These are phyloP conservation scores for Microbotryum violaceum DNA, from an alignment of 1,284 basidiomycete species.

Conservation along the genomic window DNA sequence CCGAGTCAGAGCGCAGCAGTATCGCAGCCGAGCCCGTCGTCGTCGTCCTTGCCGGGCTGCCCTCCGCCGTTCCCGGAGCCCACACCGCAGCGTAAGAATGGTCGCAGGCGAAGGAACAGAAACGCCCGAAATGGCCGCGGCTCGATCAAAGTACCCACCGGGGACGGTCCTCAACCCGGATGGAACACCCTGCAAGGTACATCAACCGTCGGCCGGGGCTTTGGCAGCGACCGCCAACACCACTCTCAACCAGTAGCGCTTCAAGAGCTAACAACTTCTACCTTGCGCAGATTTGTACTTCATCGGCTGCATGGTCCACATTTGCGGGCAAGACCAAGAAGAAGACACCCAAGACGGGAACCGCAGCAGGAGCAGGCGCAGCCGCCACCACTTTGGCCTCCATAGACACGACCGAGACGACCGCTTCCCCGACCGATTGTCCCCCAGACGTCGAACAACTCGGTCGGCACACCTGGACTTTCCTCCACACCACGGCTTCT, in stretches of 20 bases:
- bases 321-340: constrained; percentile 15
- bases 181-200: constrained; percentile 88
- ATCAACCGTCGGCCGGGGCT: constrained; percentile 36
- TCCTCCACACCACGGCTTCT: constrained; percentile 85
- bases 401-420: constrained; percentile 22
- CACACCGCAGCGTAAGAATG: too few relatives aligned
- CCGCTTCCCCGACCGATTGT: constrained; percentile 58
- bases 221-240: background rate
- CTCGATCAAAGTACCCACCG: constrained; percentile 12
- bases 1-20: too few relatives aligned
- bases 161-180: constrained; percentile 81
- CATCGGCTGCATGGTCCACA: constrained; percentile 29
- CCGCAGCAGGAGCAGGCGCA: constrained; percentile 1
- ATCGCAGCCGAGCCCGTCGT: too few relatives aligned
- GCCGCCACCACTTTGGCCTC: constrained; percentile 20
- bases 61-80: too few relatives aligned
- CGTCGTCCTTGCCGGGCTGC: too few relatives aligned
- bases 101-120: too few relatives aligned
- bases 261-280: background rate
- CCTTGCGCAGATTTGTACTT: constrained; percentile 24
- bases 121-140: too few relatives aligned
- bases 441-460: constrained; percentile 80
- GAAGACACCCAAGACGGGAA: constrained; percentile 31
- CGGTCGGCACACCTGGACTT: constrained; percentile 87
- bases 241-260: background rate